A percentile compares a stretch with the other conserved stretches of the same genome.
phyloP scores from a whole-genome alignment of 108 stramenopile genomes.

The Nitzschia palea region DNA sequence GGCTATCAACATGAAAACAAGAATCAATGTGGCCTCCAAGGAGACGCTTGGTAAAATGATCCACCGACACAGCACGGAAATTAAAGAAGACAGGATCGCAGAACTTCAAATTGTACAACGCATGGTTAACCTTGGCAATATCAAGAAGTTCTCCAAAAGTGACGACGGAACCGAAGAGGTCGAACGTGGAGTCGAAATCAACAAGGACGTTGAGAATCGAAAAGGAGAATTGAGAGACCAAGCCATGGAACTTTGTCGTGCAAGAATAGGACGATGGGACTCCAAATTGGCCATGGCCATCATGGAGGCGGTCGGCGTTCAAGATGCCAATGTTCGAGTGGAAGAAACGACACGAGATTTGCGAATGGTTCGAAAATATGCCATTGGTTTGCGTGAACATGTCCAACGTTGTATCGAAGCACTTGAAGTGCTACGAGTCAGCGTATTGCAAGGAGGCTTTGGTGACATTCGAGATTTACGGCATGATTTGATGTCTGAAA shows the following conservation, averaged over 20 bases:
- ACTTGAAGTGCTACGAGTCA: slow-evolving; percentile 43
- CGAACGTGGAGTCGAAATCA: slow-evolving; percentile 36
- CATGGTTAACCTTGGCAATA: slow-evolving; percentile 60
- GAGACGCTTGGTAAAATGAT: slow-evolving; percentile 59
- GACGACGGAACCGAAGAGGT: slow-evolving; percentile 35
- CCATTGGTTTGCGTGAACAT: slow-evolving; percentile 70
- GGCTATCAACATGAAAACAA: slow-evolving; percentile 51
- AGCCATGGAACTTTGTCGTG: slow-evolving; percentile 43
- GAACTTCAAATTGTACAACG: slow-evolving; percentile 65
- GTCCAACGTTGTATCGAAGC: slow-evolving; percentile 65
- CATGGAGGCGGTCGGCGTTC: slow-evolving; percentile 73
- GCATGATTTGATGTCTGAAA: slow-evolving; percentile 21
- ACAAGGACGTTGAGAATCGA: slow-evolving; percentile 16
- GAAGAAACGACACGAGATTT: slow-evolving; percentile 81
- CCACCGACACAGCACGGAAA: slow-evolving; percentile 54
- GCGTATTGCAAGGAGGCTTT: slow-evolving; percentile 14
- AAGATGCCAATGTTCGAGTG: slow-evolving; percentile 73
- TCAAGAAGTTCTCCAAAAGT: slow-evolving; percentile 30
- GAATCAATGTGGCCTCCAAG: slow-evolving; percentile 46
- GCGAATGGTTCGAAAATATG: slow-evolving; percentile 69
- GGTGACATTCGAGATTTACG: slow-evolving; percentile 27
- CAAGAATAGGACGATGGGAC: slow-evolving; percentile 76
- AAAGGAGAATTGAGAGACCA: slow-evolving; percentile 21
- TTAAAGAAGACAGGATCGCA: slow-evolving; percentile 53
- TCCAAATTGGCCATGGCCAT: slow-evolving; percentile 62